Percentiles rank a stretch among this genome's conserved stretches.
Conservation (phyloP, 2,329 filamentous ascomycete species). For the Curvularia sp. region DNA sequence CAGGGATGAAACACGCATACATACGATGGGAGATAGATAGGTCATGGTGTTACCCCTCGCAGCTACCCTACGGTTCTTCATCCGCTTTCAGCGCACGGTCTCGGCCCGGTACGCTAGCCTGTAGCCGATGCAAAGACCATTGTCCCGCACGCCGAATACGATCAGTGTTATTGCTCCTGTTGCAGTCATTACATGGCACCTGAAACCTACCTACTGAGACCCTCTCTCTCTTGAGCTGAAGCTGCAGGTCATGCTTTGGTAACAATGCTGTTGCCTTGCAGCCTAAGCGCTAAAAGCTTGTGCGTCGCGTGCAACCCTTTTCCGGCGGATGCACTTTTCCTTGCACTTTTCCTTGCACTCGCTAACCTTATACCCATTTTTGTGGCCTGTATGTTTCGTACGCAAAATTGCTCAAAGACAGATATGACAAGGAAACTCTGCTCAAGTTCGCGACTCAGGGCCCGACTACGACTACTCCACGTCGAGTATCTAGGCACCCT, state of each 20-base stretch:
- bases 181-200: background rate
- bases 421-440: too few species aligned
- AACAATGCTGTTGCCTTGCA: constrained; percentile 6
- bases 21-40: too few species aligned
- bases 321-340: background rate
- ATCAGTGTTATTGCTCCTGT: background rate
- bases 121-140: background rate
- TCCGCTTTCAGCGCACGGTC: background rate
- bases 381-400: too few species aligned
- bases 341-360: too few species aligned
- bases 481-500: background rate
- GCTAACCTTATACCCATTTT: too few species aligned
- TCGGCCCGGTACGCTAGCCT: background rate
- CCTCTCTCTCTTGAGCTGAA: background rate
- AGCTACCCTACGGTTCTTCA: background rate
- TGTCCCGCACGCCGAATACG: background rate
- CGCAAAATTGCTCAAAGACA: too few species aligned
- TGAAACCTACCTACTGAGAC: background rate
- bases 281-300: background rate
- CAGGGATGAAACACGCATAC: background rate
- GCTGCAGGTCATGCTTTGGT: background rate
- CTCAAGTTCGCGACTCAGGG: too few species aligned
- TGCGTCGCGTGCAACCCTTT: background rate
- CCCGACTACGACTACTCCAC: background rate
- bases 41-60: background rate